These are phyloP conservation scores for Suillus weaverae DNA, from an alignment of 768 basidiomycete species.

Conservation along the genomic window DNA sequence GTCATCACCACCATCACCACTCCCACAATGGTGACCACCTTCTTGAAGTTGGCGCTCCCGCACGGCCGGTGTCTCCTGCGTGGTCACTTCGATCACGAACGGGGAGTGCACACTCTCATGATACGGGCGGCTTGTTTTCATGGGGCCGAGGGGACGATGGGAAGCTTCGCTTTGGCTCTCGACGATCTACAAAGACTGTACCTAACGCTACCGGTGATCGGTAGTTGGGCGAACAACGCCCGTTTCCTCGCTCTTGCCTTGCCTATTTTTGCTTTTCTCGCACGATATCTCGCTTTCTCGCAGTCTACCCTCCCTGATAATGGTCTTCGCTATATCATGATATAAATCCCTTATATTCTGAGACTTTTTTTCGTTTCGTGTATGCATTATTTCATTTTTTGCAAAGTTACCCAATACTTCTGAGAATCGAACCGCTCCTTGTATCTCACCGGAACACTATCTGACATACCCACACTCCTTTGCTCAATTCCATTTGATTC, in stretches of 20 bases:
- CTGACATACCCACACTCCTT: slow-evolving; percentile 1
- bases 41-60: slow-evolving; percentile 47
- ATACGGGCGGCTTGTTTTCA: slow-evolving; percentile 67
- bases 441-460: slow-evolving; percentile 1
- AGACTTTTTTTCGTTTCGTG: slow-evolving; percentile 22
- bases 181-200: slow-evolving; percentile 50
- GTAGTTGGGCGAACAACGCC: slow-evolving; percentile 14
- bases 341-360: slow-evolving; percentile 16
- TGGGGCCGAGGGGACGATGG: slow-evolving; percentile 64
- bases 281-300: slow-evolving; percentile 19
- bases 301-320: slow-evolving; percentile 36
- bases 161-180: slow-evolving; percentile 74
- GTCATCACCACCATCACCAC: slow-evolving; percentile 58
- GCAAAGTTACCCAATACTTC: not conserved
- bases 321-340: slow-evolving; percentile 22
- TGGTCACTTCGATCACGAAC: slow-evolving; percentile 85
- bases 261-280: not conserved
- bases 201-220: slow-evolving; percentile 27
- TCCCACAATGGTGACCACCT: slow-evolving; percentile 48
- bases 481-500: not conserved
- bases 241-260: slow-evolving; percentile 2
- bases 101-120: slow-evolving; percentile 72
- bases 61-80: slow-evolving; percentile 73
- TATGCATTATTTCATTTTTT: slow-evolving; percentile 33
- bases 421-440: slow-evolving; percentile 2